Evolutionary conservation across 768 basidiomycete genomes (phyloP).

Genomic region (Chalciporus piperatus): DNA sequence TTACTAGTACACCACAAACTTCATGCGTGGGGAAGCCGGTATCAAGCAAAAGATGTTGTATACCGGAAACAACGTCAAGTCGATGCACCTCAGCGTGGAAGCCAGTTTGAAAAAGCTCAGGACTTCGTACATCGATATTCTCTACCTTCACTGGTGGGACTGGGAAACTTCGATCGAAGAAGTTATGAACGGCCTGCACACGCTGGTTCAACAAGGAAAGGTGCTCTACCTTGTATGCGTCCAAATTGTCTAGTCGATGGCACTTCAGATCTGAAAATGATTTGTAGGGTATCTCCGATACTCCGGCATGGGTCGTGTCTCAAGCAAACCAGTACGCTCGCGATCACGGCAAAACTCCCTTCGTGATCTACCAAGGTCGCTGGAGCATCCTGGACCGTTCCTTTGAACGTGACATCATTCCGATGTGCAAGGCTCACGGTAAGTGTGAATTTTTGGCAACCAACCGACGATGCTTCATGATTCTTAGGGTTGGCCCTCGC

Average conservation of each 20-base stretch:
- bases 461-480: conserved; percentile 13
- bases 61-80: conserved; percentile 37
- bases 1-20: conserved; percentile 18
- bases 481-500: conserved; percentile 27
- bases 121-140: conserved; percentile 56
- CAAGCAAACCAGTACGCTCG: conserved; percentile 51
- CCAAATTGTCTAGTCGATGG: background rate
- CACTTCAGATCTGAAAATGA: background rate
- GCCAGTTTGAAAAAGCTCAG: conserved; percentile 46
- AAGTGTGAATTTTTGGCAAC: conserved; percentile 6
- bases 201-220: conserved; percentile 42
- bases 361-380: conserved; percentile 49
- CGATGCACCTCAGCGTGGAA: conserved; percentile 29
- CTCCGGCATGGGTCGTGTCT: conserved; percentile 49
- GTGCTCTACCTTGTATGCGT: conserved; percentile 38
- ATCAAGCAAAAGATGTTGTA: conserved; percentile 28
- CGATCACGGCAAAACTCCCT: conserved; percentile 46
- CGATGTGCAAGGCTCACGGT: conserved; percentile 33
- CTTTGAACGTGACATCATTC: conserved; percentile 54
- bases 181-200: conserved; percentile 44
- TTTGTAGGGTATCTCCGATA: conserved; percentile 37
- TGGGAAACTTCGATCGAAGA: conserved; percentile 43
- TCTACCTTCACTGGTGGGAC: conserved; percentile 55
- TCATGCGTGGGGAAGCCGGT: conserved; percentile 8
- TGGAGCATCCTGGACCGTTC: conserved; percentile 44